Evolutionary conservation across 1,139 yeast species (phyloP).

Genomic region (Lodderomyces orthopsilosis): DNA sequence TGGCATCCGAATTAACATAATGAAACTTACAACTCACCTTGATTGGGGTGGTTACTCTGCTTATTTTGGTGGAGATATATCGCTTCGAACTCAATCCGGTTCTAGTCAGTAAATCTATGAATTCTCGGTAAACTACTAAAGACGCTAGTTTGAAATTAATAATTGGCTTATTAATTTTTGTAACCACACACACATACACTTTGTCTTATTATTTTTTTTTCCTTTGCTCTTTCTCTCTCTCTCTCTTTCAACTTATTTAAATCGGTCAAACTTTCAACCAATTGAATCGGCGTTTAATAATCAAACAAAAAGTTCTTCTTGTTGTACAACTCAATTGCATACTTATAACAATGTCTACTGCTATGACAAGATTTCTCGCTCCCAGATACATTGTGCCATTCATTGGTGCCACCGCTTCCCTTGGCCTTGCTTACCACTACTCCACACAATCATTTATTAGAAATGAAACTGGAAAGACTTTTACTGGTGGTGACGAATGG

Average conservation of each 20-base stretch:
- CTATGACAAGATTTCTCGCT: constrained; percentile 10
- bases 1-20: neutral
- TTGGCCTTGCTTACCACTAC: constrained; percentile 50
- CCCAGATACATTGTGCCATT: constrained; percentile 34
- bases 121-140: neutral
- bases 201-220: neutral
- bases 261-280: neutral
- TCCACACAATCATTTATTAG: constrained; percentile 24
- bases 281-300: neutral
- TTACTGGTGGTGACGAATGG: constrained; percentile 76
- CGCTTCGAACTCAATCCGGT: too few species aligned
- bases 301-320: neutral
- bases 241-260: neutral
- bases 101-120: neutral
- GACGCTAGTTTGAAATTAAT: neutral
- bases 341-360: constrained; percentile 3
- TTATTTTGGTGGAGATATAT: too few species aligned
- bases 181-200: neutral
- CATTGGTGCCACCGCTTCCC: constrained; percentile 45
- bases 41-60: too few species aligned
- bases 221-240: neutral
- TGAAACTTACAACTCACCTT: too few species aligned
- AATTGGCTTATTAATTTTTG: neutral
- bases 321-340: neutral
- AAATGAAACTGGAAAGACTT: constrained; percentile 55